Percentiles rank a stretch among this genome's conserved stretches.
phyloP scores from a whole-genome alignment of 1,139 yeast species.

The Schwanniomyces etchellsii region DNA sequence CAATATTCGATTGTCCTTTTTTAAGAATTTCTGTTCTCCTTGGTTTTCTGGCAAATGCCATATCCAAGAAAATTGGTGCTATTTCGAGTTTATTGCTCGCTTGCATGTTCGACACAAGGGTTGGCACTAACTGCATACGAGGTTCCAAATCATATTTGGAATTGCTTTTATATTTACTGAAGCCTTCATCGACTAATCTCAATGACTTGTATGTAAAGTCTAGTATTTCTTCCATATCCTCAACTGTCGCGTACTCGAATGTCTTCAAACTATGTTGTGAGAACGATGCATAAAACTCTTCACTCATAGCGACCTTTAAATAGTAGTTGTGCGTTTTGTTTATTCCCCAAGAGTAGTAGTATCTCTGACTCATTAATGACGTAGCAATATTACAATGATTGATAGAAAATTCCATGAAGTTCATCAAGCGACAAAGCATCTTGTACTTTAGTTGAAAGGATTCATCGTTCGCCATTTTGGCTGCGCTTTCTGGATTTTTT shows the following conservation, averaged over 20 bases:
- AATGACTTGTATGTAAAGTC: too few relatives aligned
- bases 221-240: slow-evolving; percentile 4
- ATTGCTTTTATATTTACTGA: too few relatives aligned
- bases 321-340: slow-evolving; percentile 22
- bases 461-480: slow-evolving; percentile 8
- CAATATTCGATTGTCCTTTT: too few relatives aligned
- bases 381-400: slow-evolving; percentile 7
- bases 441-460: slow-evolving; percentile 7
- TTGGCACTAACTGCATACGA: too few relatives aligned
- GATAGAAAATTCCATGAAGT: not conserved
- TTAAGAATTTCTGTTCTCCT: too few relatives aligned
- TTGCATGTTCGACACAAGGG: too few relatives aligned
- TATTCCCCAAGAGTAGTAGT: slow-evolving; percentile 48
- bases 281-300: slow-evolving; percentile 14
- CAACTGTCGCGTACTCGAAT: not conserved
- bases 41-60: too few relatives aligned
- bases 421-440: not conserved
- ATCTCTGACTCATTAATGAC: slow-evolving; percentile 24
- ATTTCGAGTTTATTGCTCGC: too few relatives aligned
- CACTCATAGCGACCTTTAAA: slow-evolving; percentile 13
- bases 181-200: too few relatives aligned
- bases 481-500: slow-evolving; percentile 9
- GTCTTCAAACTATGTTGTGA: not conserved
- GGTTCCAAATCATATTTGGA: too few relatives aligned
- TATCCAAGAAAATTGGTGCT: too few relatives aligned